A percentile compares a stretch with the other conserved stretches of the same genome.
These are phyloP conservation scores for Plectosphaerella cucumerina DNA, from an alignment of 2,329 filamentous ascomycete species.

Conservation along the genomic window DNA sequence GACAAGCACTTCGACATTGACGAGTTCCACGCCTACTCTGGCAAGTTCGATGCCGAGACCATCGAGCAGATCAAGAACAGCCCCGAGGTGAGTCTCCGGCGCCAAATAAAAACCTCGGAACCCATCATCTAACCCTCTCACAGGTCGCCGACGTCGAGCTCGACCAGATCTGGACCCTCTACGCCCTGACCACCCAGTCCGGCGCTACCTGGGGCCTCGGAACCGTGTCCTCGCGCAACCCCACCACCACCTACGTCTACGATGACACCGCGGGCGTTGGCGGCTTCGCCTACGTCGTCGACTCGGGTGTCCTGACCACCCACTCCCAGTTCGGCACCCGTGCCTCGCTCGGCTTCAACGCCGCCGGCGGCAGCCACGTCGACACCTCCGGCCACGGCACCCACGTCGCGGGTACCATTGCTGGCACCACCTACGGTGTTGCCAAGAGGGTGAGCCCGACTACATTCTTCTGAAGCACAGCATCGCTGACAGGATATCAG, in stretches of 20 bases:
- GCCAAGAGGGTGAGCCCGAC: constrained; percentile 28
- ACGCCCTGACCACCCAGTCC: constrained; percentile 22
- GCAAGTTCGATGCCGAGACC: constrained; percentile 35
- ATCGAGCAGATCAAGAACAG: constrained; percentile 33
- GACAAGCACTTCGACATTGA: constrained; percentile 16
- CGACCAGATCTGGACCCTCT: constrained; percentile 7
- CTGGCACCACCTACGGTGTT: constrained; percentile 38
- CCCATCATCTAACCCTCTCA: constrained; percentile 5
- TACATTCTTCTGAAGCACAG: too few species aligned
- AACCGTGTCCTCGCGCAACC: constrained; percentile 30
- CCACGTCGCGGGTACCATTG: constrained; percentile 41
- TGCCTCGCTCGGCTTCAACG: constrained; percentile 11
- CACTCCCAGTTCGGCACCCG: constrained; percentile 29
- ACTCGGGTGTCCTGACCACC: constrained; percentile 29
- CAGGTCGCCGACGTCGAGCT: constrained; percentile 8
- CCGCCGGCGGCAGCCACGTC: constrained; percentile 20
- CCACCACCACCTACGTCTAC: constrained; percentile 23
- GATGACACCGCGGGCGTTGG: constrained; percentile 27
- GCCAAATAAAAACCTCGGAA: too few species aligned
- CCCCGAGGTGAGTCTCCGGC: constrained; percentile 29
- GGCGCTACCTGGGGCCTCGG: constrained; percentile 39
- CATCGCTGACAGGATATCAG: constrained; percentile 13
- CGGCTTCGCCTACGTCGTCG: constrained; percentile 35
- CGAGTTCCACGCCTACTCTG: constrained; percentile 37
- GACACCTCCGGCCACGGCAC: constrained; percentile 42